Conservation (phyloP, 345 rosid species). For the Boechera stricta region DNA sequence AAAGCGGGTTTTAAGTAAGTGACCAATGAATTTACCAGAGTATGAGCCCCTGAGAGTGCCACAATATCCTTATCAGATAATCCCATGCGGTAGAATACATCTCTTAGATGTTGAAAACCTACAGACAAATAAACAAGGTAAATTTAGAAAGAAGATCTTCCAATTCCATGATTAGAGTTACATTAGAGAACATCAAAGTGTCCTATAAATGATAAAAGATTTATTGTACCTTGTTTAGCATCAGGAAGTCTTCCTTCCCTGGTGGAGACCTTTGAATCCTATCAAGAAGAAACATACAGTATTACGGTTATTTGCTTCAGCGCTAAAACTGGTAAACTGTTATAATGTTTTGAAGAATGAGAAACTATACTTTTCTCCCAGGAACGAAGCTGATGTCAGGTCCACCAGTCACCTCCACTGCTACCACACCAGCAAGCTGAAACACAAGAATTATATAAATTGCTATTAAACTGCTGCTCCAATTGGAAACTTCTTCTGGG, state of each 20-base stretch:
- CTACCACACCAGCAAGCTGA: constrained; percentile 97
- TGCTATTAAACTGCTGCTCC: not conserved
- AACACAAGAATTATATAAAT: constrained; percentile 17
- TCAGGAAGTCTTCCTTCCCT: constrained; percentile 91
- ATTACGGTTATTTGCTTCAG: constrained; percentile 10
- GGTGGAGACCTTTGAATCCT: constrained; percentile 78
- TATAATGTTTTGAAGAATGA: constrained; percentile 3
- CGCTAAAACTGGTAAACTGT: constrained; percentile 28
- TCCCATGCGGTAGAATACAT: constrained; percentile 90
- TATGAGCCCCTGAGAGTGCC: constrained; percentile 55
- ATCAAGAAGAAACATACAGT: constrained; percentile 32
- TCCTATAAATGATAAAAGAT: not conserved
- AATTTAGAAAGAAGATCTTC: constrained; percentile 8
- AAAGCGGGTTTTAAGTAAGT: constrained; percentile 54
- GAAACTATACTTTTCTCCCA: constrained; percentile 72
- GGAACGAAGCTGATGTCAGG: constrained; percentile 83
- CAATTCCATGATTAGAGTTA: not conserved
- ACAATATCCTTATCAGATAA: constrained; percentile 86
- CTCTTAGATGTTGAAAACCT: constrained; percentile 81
- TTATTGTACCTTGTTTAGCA: constrained; percentile 71
- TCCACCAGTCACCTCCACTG: constrained; percentile 96
- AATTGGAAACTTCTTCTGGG: not conserved
- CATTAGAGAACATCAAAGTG: not conserved
- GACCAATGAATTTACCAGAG: constrained; percentile 57
- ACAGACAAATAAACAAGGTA: constrained; percentile 14